A percentile compares a stretch with the other conserved stretches of the same genome.
These are phyloP conservation scores for Populus hybrid DNA, from an alignment of 441 rosid species.

Conservation along the genomic window DNA sequence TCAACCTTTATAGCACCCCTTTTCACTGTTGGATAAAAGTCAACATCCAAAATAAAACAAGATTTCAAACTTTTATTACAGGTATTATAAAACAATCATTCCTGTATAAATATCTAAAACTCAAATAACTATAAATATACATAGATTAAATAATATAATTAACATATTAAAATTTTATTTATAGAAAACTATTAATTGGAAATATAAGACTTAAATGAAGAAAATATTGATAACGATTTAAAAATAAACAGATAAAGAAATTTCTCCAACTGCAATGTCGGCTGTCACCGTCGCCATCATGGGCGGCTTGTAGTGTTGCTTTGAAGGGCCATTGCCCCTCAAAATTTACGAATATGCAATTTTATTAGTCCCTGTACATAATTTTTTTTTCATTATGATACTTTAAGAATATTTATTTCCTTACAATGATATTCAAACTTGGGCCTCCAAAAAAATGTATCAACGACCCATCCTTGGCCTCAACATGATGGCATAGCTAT, in stretches of 20 bases:
- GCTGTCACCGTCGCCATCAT: background rate
- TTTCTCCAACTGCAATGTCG: background rate
- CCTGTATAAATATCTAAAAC: background rate
- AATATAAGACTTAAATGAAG: background rate
- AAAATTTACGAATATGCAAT: background rate
- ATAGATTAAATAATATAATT: too few species aligned
- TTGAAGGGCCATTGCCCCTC: background rate
- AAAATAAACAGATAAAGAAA: too few species aligned
- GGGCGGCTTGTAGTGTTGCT: background rate
- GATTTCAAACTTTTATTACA: background rate
- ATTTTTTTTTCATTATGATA: background rate
- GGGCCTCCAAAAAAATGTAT: too few species aligned
- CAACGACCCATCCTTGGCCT: too few species aligned
- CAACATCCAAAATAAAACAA: background rate
- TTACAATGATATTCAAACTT: background rate
- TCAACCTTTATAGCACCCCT: background rate
- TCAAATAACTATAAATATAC: background rate
- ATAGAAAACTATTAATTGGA: too few species aligned
- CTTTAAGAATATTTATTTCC: too few species aligned
- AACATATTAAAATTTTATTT: too few species aligned
- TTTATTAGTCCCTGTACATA: background rate
- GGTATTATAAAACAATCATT: background rate
- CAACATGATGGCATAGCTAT: too few species aligned
- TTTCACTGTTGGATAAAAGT: background rate
- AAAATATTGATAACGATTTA: too few species aligned